Conservation (phyloP, 1,139 yeast genomes). For the Kluyveromyces marxianus region DNA sequence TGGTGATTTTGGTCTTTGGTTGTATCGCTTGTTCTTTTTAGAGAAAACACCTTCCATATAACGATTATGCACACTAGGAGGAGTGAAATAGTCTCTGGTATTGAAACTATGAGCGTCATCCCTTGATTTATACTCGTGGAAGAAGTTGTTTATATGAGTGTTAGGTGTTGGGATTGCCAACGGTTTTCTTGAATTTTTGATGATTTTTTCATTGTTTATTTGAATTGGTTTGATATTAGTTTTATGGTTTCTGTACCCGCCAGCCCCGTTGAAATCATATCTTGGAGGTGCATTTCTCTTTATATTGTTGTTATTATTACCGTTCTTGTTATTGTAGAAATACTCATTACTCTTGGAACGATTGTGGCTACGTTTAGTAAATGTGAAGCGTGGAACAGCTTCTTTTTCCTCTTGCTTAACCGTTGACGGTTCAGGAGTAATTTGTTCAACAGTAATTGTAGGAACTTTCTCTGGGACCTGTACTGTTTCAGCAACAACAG, state of each 20-base stretch:
- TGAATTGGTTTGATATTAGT: slow-evolving; percentile 22
- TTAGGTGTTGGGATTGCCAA: slow-evolving; percentile 54
- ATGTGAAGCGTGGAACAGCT: slow-evolving; percentile 17
- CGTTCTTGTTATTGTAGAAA: neutral
- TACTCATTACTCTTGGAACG: slow-evolving; percentile 11
- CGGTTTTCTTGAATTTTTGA: slow-evolving; percentile 50
- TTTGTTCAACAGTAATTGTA: slow-evolving; percentile 8
- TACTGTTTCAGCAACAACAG: slow-evolving; percentile 6
- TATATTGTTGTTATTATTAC: slow-evolving; percentile 9
- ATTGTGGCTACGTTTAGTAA: slow-evolving; percentile 17
- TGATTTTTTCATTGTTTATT: slow-evolving; percentile 32
- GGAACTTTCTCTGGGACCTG: slow-evolving; percentile 1
- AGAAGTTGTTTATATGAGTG: slow-evolving; percentile 33
- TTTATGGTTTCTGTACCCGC: slow-evolving; percentile 10
- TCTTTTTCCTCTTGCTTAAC: slow-evolving; percentile 8
- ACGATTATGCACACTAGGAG: slow-evolving; percentile 63
- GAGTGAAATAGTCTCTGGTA: slow-evolving; percentile 69
- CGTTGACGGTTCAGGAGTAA: slow-evolving; percentile 9
- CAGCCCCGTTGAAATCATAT: slow-evolving; percentile 2
- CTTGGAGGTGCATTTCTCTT: slow-evolving; percentile 9
- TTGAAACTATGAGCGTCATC: slow-evolving; percentile 34
- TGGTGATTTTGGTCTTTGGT: slow-evolving; percentile 10
- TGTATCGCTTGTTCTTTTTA: slow-evolving; percentile 24
- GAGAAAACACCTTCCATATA: slow-evolving; percentile 65
- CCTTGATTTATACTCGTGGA: slow-evolving; percentile 30